Evolutionary conservation across 2,329 filamentous ascomycete species (phyloP), one percentile per base, ranked within the genome.

Genomic region (Xylariaceae sp.): DNA sequence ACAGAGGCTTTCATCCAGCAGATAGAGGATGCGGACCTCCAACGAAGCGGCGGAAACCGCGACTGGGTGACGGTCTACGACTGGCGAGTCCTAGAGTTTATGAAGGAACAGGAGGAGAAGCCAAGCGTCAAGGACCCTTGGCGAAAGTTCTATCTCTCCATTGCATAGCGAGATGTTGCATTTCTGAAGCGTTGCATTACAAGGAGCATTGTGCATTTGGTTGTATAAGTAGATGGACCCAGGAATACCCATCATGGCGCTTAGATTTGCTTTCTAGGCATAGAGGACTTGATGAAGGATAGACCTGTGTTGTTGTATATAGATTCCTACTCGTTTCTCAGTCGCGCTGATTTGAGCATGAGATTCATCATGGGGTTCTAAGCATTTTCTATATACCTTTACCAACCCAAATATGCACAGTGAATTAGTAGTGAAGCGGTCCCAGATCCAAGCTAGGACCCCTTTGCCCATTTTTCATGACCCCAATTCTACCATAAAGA

Each of bases 41-140:
- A 48, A 18, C 60, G 59, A 10, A 61, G 61, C 2, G 58, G 62
- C 2, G 66, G 67, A 5, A 57, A 59, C 28, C 62, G 69, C 6
- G 67, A 69, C 10, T 73, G 69, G 66, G 69, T 77, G 2, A 66
- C 67, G 6, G 67, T 78, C 1, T 76, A 75, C 48, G 75, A 80
- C 57, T 80, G 76, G 75, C 68, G 73, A 5, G 61, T 78, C 5
- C 52, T 80, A 43, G 66, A 70, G 31, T 67, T 72, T 17, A 60
- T 80, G 10, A 66, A 65, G 2, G 70, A 70, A 33, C 51, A 68
- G 41, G 76, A 80, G 5, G 60, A 58, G 28, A 58, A 58, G 16
- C 69, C 69, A 43, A 61, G 65, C 42, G 73, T 65, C 45, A 59
- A 59, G 17, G 70, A 74, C 55, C 73, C 75, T 6, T 77, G 73